These are phyloP conservation scores for Botrytis squamosa DNA, from an alignment of 2,329 filamentous ascomycete species.

Conservation along the genomic window DNA sequence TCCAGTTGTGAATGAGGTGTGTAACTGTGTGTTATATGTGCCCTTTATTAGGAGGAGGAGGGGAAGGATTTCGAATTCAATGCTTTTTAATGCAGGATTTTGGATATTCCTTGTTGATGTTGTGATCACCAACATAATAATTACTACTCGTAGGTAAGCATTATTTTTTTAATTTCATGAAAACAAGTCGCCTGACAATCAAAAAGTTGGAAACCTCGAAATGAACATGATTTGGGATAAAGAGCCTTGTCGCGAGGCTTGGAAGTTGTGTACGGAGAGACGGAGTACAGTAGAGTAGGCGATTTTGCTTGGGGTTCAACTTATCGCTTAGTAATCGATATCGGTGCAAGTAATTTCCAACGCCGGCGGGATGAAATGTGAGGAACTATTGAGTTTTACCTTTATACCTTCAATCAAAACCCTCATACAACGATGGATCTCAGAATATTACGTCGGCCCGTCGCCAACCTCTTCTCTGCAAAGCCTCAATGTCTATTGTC, in stretches of 20 bases:
- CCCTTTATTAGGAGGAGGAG: not conserved
- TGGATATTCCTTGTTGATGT: not conserved
- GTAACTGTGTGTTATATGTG: too few species aligned
- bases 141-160: not conserved
- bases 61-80: not conserved
- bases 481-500: conserved; percentile 34
- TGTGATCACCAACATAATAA: not conserved
- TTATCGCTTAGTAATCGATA: too few species aligned
- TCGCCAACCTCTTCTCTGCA: conserved; percentile 32
- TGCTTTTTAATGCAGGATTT: not conserved
- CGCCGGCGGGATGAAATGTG: too few species aligned
- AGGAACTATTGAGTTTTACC: not conserved
- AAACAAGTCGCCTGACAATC: conserved; percentile 6
- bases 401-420: not conserved
- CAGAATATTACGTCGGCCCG: conserved; percentile 36
- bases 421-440: conserved; percentile 34
- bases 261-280: not conserved
- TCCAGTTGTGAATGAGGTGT: not conserved
- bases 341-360: too few species aligned
- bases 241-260: not conserved
- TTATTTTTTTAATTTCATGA: not conserved
- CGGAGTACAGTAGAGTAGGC: too few species aligned
- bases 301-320: too few species aligned
- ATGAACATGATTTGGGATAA: not conserved
- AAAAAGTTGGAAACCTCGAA: not conserved